These are phyloP conservation scores for Alternaria postmessia DNA, from an alignment of 2,329 filamentous ascomycete species.

Conservation along the genomic window DNA sequence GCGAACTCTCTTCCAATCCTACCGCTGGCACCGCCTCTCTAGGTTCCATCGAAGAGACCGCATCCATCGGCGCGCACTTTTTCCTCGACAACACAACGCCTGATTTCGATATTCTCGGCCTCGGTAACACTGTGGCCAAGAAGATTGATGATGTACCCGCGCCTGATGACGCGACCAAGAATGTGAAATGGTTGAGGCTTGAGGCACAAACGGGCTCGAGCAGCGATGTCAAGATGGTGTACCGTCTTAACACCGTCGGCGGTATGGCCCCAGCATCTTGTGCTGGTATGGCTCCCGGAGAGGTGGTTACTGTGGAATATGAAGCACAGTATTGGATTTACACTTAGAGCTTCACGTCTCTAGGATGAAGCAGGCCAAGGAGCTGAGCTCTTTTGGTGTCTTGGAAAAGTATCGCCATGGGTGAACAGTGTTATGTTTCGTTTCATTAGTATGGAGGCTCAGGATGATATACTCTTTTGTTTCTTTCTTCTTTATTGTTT, in stretches of 20 bases:
- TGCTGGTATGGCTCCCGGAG: conserved; percentile 52
- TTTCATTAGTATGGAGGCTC: not conserved
- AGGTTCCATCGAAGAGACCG: conserved; percentile 28
- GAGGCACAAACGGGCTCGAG: conserved; percentile 52
- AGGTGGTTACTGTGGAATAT: conserved; percentile 79
- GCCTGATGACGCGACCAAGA: conserved; percentile 59
- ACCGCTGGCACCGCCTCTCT: conserved; percentile 36
- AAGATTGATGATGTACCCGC: conserved; percentile 72
- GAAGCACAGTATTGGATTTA: conserved; percentile 79
- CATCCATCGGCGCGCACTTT: conserved; percentile 74
- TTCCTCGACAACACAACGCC: conserved; percentile 77
- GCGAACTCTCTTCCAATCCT: conserved; percentile 25
- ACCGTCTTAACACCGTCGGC: conserved; percentile 82
- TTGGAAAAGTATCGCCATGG: not conserved
- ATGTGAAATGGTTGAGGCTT: conserved; percentile 84
- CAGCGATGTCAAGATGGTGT: conserved; percentile 72
- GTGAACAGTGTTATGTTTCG: not conserved
- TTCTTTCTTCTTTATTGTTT: not conserved
- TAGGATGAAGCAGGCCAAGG: not conserved
- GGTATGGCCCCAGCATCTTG: conserved; percentile 79
- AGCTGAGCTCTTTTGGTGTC: not conserved
- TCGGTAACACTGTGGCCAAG: conserved; percentile 69
- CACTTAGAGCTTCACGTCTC: conserved; percentile 18
- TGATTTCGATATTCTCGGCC: conserved; percentile 79
- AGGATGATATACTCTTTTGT: not conserved